Base-by-base conservation (phyloP, 768 basidiomycete genomes). In the Pilatotrama ljubarskyi region DNA sequence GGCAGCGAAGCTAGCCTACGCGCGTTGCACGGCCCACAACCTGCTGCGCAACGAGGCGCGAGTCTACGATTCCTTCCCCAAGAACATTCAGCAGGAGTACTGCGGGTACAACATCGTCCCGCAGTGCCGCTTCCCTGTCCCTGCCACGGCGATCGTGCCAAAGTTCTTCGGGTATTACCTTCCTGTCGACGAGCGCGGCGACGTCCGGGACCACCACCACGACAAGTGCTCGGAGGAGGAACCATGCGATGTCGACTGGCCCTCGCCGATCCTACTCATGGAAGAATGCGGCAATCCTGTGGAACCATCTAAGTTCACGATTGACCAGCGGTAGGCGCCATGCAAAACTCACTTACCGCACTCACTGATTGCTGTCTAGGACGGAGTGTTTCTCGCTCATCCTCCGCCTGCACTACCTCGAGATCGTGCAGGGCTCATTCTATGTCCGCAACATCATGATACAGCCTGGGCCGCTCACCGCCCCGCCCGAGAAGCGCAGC, bases 161-260 rank as follows among this genome's bases (percentile, higher is more conserved):
- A 84, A 86, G 67, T 88, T 82, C 69, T 88, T 83, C 62, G 86
- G 87, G 1, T 84, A 83, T 68, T 88, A 87, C 64, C 68, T 63
- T 0, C 75, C 75, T 0, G 49, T 61, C 1, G 37, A 54, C 2
- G 64, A 68, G 13, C 40, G 50, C n/a, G 58, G 58, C 6, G 32
- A 53, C 2, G 35, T 44, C 26, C 24, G 17, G 11, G 24, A 52
- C 35, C 13, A 58, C 9, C n/a, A 38, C 37, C 29, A 49, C 32
- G 46, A 13, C 67, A 65, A 41, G 0, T 63, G 61, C n/a, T 32
- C 40, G 25, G 51, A 52, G 35, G 36, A 37, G 4, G 22, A 42
- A 0, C 40, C 36, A 4, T 63, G 61, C 26, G 13, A 3, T 9
- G 60, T 59, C 14, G n/a, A 54, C 3, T 55, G 47, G 32, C 41